Conservation (phyloP, 768 basidiomycete species). For the Gloeopeniophorella convolvens region DNA sequence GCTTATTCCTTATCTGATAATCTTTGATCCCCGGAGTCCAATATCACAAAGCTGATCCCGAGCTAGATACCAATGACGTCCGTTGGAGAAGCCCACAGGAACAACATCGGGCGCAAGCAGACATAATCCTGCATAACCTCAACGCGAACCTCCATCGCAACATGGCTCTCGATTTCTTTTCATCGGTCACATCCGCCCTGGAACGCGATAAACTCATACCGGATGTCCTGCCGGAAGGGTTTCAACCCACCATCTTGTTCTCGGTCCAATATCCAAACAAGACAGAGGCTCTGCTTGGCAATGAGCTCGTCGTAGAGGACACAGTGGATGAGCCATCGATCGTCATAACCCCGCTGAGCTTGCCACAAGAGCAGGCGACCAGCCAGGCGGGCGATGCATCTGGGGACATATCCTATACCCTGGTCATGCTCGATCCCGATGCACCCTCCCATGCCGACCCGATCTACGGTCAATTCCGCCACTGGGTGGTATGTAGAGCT, state of each 20-base stretch:
- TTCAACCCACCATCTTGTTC: slow-evolving; percentile 36
- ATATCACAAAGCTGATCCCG: too few species aligned
- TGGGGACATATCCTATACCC: slow-evolving; percentile 36
- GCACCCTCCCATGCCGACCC: slow-evolving; percentile 26
- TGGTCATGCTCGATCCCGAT: slow-evolving; percentile 34
- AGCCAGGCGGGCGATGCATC: slow-evolving; percentile 20
- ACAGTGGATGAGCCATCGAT: slow-evolving; percentile 48
- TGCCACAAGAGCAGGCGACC: slow-evolving; percentile 23
- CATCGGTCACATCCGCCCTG: slow-evolving; percentile 31
- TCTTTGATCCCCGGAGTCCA: too few species aligned
- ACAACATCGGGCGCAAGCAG: too few species aligned
- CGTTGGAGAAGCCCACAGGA: too few species aligned
- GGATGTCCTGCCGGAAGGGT: slow-evolving; percentile 35
- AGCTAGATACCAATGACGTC: too few species aligned
- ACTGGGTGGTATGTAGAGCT: slow-evolving; percentile 27
- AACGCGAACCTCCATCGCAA: too few species aligned
- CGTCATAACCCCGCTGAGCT: slow-evolving; percentile 37
- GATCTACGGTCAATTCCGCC: slow-evolving; percentile 25
- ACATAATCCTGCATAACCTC: too few species aligned
- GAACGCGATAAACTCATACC: slow-evolving; percentile 38
- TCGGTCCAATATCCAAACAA: slow-evolving; percentile 38
- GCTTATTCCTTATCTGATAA: too few species aligned
- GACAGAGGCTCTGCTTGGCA: slow-evolving; percentile 34
- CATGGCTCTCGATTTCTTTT: slow-evolving; percentile 28
- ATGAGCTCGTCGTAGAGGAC: slow-evolving; percentile 30